Evolutionary conservation across 331 rosid species (phyloP).

Genomic region (Dryas integrifolia): DNA sequence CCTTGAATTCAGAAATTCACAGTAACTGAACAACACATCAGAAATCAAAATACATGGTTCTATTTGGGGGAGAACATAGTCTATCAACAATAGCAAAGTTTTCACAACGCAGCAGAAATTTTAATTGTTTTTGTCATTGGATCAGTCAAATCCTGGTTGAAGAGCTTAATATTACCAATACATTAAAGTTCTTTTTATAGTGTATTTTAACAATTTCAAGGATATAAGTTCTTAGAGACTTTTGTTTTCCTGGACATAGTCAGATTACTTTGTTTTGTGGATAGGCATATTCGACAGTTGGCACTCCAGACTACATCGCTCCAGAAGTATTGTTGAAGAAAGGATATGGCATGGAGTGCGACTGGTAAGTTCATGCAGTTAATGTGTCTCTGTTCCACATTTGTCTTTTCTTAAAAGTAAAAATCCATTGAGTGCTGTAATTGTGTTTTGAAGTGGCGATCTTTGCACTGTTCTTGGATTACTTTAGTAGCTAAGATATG

Average conservation of each 20-base stretch:
- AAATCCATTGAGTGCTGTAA: background rate
- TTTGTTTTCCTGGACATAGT: background rate
- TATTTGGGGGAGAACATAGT: background rate
- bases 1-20: background rate
- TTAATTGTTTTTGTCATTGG: conserved; percentile 3
- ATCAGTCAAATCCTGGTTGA: conserved; percentile 15
- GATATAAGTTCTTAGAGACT: conserved; percentile 8
- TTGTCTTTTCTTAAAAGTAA: background rate
- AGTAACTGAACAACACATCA: background rate
- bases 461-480: conserved; percentile 1
- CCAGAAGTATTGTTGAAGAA: conserved; percentile 87
- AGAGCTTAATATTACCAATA: conserved; percentile 8
- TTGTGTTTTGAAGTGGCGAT: background rate
- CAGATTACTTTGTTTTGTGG: conserved; percentile 28
- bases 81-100: background rate
- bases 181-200: background rate
- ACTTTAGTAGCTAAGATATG: background rate
- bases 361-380: conserved; percentile 54
- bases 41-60: background rate
- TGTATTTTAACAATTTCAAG: background rate
- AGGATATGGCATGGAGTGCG: conserved; percentile 88
- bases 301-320: conserved; percentile 95
- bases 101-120: conserved; percentile 3
- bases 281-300: conserved; percentile 92
- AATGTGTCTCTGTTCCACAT: background rate